Percentiles rank a stretch among this genome's conserved stretches.
phyloP scores from a whole-genome alignment of 257 asterid genomes.

The Parsonsia alboflavescens region DNA sequence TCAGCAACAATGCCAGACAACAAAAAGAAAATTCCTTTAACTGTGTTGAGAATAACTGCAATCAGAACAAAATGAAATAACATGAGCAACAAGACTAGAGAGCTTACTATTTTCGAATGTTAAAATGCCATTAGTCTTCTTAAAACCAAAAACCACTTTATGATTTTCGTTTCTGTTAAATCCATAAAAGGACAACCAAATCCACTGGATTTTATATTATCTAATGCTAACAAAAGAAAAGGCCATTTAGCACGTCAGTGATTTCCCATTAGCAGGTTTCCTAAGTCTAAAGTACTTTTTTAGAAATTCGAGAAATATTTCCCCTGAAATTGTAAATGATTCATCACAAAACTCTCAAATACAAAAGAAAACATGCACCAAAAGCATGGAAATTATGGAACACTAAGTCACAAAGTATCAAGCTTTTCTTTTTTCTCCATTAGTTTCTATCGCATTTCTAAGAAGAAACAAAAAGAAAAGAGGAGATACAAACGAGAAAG shows the following conservation, averaged over 20 bases:
- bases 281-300: neutral
- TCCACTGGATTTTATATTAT: neutral
- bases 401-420: no score
- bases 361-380: neutral
- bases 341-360: neutral
- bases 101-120: neutral
- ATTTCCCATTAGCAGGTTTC: neutral
- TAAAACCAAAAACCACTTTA: neutral
- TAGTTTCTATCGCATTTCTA: no score
- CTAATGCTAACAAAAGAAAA: neutral
- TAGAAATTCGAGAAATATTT: neutral
- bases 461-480: neutral
- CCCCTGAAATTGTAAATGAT: neutral
- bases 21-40: neutral
- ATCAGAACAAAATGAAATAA: neutral
- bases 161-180: no score
- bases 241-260: neutral
- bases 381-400: no score
- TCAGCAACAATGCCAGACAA: neutral
- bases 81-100: neutral
- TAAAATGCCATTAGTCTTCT: no score
- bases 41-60: neutral
- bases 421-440: no score
- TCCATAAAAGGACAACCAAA: neutral
- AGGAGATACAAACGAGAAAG: no score